Conservation (phyloP, 163 green algal species). For the Volvox carteri region DNA sequence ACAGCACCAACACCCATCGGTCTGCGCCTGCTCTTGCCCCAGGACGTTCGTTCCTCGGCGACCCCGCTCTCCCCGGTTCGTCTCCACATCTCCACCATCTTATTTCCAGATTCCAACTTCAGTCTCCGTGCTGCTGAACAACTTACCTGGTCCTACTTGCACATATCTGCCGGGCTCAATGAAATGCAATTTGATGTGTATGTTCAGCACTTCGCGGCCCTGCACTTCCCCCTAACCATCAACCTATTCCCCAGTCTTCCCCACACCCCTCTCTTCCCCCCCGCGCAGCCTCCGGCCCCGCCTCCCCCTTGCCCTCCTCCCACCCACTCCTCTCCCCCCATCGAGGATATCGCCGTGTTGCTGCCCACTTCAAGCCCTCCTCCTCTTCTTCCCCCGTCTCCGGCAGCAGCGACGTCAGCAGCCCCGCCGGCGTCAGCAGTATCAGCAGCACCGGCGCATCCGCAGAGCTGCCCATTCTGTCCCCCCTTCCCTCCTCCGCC, state of each 20-base stretch:
- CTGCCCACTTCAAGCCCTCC: conserved; percentile 34
- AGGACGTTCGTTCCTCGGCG: not conserved
- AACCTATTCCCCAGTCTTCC: not conserved
- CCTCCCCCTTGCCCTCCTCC: not conserved
- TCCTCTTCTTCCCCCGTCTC: not conserved
- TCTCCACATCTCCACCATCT: not conserved
- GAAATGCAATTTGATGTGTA: too few relatives aligned
- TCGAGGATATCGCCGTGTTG: not conserved
- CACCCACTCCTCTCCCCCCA: not conserved
- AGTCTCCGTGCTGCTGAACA: not conserved
- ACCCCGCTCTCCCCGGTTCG: not conserved
- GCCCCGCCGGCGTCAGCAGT: not conserved
- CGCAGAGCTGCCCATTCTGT: not conserved
- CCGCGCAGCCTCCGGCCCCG: not conserved
- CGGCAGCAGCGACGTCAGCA: not conserved
- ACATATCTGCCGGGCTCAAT: too few relatives aligned
- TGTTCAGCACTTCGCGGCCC: not conserved
- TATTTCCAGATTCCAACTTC: not conserved
- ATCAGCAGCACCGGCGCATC: too few relatives aligned
- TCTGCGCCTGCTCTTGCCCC: too few relatives aligned
- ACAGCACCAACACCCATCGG: too few relatives aligned
- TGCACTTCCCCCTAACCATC: not conserved
- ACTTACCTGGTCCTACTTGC: too few relatives aligned
- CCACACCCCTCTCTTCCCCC: not conserved
- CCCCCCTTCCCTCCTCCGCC: not conserved